Base-by-base conservation (phyloP, 306 rosid genomes). In the Lathyrus sativus region DNA sequence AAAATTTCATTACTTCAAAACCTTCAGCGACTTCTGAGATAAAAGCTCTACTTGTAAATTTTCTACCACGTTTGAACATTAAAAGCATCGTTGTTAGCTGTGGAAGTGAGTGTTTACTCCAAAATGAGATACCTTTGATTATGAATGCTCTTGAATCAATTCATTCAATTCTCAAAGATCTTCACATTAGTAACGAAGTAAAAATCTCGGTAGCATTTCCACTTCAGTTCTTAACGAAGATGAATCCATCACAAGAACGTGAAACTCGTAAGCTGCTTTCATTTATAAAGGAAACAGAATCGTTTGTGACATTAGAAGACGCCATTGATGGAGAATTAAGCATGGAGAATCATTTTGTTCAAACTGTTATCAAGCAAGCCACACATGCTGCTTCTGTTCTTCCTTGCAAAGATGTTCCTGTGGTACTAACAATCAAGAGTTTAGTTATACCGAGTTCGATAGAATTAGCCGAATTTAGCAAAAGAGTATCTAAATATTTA, bases 191-290 rank as follows among this genome's bases (percentile, higher is more conserved):
- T 37, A 58, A 10, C n/a, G 75, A 75, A 81, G 79, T 84, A 35
- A 85, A 74, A 61, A 64, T 89, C 54, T 82, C 87, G 2, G 87
- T 79, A 6, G 87, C 87, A 63, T 86, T 86, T 82, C 79, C 96
- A 55, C 65, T 81, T 59, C 48, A 85, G 57, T 58, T 71, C 74
- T 67, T 89, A 57, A 75, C 78, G 70, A 83, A 79, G 67, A 29
- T 81, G 81, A 75, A 68, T 13, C 45, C 31, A 54, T 50, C 71
- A 53, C 68, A 75, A 15, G 83, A 46, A 74, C 74, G 51, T 37
- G 45, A 74, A 14, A 77, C 81, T 29, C 46, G 67, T 42, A 74
- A 56, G 26, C 71, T 87, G 26, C 46, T 86, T 63, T 73, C 75
- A 41, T 78, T 49, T 57, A 45, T 87, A 50, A 79, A 76, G 79